A percentile compares a stretch with the other conserved stretches of the same genome.
Conservation (phyloP, 306 rosid species). For the Boehmeria nivea region DNA sequence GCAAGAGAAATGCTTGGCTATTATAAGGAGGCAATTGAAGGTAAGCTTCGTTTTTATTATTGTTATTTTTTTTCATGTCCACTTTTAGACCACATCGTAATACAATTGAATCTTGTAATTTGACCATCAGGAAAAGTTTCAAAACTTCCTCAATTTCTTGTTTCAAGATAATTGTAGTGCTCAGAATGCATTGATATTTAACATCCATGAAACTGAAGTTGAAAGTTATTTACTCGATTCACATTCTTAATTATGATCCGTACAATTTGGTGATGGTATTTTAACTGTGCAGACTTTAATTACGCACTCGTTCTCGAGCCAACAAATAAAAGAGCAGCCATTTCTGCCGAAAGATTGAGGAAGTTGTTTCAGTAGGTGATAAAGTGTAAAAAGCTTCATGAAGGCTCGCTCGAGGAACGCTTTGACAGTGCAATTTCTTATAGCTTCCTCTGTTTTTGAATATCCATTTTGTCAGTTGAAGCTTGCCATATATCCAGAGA, state of each 20-base stretch:
- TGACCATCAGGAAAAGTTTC: too few species aligned
- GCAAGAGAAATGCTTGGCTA: slow-evolving; percentile 93
- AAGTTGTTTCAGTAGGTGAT: slow-evolving; percentile 55
- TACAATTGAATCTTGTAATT: too few species aligned
- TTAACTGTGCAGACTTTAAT: slow-evolving; percentile 59
- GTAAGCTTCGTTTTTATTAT: slow-evolving; percentile 27
- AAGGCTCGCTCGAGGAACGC: slow-evolving; percentile 10
- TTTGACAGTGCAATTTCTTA: slow-evolving; percentile 7
- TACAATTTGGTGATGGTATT: slow-evolving; percentile 12
- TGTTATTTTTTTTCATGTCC: not conserved
- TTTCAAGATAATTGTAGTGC: too few species aligned
- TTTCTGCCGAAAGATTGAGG: slow-evolving; percentile 69
- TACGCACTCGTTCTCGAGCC: slow-evolving; percentile 95
- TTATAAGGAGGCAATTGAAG: slow-evolving; percentile 88
- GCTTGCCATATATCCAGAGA: not conserved
- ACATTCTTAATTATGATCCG: not conserved
- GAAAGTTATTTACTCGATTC: not conserved
- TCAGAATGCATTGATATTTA: too few species aligned
- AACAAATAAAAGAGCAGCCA: slow-evolving; percentile 87
- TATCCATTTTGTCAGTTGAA: slow-evolving; percentile 1
- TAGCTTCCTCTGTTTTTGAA: not conserved
- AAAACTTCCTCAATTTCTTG: too few species aligned
- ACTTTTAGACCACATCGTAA: too few species aligned
- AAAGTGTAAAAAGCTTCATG: slow-evolving; percentile 9
- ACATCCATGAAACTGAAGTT: not conserved